Evolutionary conservation across 176 grass and related monocot species (phyloP).

Genomic region (Zizania latifolia): DNA sequence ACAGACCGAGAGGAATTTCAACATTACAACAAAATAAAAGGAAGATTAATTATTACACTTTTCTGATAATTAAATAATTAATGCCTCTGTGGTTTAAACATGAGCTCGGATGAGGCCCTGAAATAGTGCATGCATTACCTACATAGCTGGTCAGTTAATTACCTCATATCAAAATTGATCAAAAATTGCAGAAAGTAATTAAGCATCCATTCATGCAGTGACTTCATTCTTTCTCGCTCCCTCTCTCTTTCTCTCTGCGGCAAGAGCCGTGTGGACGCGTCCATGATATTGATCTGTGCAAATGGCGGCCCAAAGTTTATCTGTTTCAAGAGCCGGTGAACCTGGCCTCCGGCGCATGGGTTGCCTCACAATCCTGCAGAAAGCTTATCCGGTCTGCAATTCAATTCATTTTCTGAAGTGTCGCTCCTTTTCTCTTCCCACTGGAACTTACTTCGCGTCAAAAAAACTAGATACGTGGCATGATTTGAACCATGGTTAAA

Average conservation of each 20-base stretch:
- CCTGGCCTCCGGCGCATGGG: neutral
- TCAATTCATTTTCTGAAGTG: neutral
- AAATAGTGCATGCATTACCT: too few relatives aligned
- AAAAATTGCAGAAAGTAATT: neutral
- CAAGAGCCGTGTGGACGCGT: neutral
- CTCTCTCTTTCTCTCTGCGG: too few relatives aligned
- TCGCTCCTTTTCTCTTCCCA: neutral
- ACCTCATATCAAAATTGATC: neutral
- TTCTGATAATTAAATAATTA: too few relatives aligned
- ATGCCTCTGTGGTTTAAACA: too few relatives aligned
- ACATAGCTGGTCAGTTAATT: too few relatives aligned
- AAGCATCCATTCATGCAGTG: too few relatives aligned
- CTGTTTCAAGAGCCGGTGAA: neutral
- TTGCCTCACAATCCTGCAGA: neutral
- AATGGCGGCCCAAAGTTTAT: neutral
- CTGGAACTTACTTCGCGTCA: neutral
- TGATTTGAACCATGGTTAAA: neutral
- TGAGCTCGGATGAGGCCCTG: too few relatives aligned
- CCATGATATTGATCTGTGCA: neutral
- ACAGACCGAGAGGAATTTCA: too few relatives aligned
- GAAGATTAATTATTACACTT: too few relatives aligned
- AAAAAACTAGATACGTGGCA: neutral
- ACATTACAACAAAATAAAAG: too few relatives aligned
- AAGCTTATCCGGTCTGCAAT: neutral
- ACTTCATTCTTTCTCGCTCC: neutral